phyloP scores from a whole-genome alignment of 768 basidiomycete species.

The Lactifluus piperatus region DNA sequence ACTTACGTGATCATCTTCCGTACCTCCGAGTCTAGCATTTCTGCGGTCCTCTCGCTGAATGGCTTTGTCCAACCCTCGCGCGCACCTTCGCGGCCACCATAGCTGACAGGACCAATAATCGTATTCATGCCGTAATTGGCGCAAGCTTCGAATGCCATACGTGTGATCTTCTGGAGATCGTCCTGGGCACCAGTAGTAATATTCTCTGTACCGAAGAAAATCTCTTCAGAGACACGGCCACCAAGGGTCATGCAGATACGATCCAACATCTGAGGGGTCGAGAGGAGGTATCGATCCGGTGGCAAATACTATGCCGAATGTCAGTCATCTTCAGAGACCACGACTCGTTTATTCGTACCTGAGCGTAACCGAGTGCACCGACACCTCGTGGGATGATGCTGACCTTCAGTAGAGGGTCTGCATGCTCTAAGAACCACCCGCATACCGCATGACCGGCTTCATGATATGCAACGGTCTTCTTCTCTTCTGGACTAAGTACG shows the following conservation, averaged over 20 bases:
- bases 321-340: not conserved
- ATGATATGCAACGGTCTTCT: constrained; percentile 97
- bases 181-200: constrained; percentile 99
- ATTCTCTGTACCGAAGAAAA: constrained; percentile 86
- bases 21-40: constrained; percentile 86
- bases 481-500: constrained; percentile 90
- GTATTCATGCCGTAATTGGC: constrained; percentile 97
- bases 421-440: constrained; percentile 97
- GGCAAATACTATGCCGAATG: constrained; percentile 65
- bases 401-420: constrained; percentile 93
- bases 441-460: constrained; percentile 98
- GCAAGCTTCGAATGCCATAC: constrained; percentile 94
- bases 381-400: constrained; percentile 97
- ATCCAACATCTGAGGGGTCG: constrained; percentile 90
- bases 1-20: constrained; percentile 87
- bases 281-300: constrained; percentile 90
- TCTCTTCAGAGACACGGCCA: constrained; percentile 96
- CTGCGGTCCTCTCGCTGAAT: constrained; percentile 94
- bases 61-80: constrained; percentile 93
- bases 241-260: constrained; percentile 98
- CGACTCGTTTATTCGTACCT: constrained; percentile 37
- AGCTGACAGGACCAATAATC: constrained; percentile 91
- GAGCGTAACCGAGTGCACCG: constrained; percentile 93
- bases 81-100: constrained; percentile 79
- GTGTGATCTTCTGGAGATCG: constrained; percentile 95